Evolutionary conservation across 2,329 filamentous ascomycete genomes (phyloP).

Genomic region (Elsinoe necatrix): DNA sequence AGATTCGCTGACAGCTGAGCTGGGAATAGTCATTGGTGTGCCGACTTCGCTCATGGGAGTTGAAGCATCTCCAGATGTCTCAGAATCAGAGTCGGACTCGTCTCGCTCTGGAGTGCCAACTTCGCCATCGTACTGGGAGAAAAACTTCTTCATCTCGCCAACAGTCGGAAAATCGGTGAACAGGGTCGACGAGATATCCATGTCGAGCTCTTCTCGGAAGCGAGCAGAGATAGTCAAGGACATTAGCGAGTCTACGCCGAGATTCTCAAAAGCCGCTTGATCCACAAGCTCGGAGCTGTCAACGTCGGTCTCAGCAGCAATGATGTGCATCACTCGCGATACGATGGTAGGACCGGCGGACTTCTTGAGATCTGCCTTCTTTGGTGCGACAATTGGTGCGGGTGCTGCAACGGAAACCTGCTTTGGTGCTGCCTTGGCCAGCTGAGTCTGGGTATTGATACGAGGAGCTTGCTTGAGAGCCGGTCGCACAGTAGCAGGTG

Average conservation of each 20-base stretch:
- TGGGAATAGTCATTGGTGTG: conserved; percentile 42
- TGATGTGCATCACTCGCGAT: conserved; percentile 53
- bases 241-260: conserved; percentile 54
- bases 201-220: conserved; percentile 52
- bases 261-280: conserved; percentile 52
- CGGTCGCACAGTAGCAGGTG: conserved; percentile 26
- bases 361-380: conserved; percentile 43
- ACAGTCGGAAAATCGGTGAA: conserved; percentile 54
- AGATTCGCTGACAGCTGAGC: conserved; percentile 32
- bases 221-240: conserved; percentile 54
- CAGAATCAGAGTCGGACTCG: conserved; percentile 35
- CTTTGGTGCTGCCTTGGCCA: conserved; percentile 22
- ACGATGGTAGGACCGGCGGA: conserved; percentile 41
- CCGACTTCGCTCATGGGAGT: conserved; percentile 37
- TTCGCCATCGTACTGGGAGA: conserved; percentile 42
- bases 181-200: conserved; percentile 50
- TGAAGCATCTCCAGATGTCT: conserved; percentile 32
- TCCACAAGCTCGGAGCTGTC: conserved; percentile 51
- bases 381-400: conserved; percentile 28
- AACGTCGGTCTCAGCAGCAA: conserved; percentile 57
- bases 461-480: conserved; percentile 26
- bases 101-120: conserved; percentile 30
- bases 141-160: conserved; percentile 51
- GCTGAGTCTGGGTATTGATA: conserved; percentile 20
- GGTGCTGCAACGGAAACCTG: conserved; percentile 8